Base-by-base conservation (phyloP, 1,139 yeast genomes). In the Kazachstania sp. region DNA sequence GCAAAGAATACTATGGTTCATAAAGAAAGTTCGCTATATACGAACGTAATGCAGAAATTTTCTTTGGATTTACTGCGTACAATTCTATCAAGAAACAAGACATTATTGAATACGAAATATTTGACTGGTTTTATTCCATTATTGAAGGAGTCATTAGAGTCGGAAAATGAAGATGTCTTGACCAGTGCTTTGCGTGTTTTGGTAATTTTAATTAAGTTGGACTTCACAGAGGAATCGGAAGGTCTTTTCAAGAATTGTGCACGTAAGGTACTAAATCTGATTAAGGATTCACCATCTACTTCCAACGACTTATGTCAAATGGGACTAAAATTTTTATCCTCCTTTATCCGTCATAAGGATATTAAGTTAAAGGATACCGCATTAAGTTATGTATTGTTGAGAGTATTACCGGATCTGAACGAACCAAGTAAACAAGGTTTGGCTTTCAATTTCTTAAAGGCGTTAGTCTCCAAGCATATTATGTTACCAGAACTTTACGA, bases 401-500 rank as follows among this genome's bases (percentile, higher is more conserved):
- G 87, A 53, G 71, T 92, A 48, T 80, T 78, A 60, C 95, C 97
- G 1, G 98, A 92, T 66, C 69, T 94, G 49, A 94, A 86, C 59
- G 97, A 92, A 58, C 95, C 96, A 3, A 83, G 79, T 56, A 78
- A 83, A 51, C 97, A 92, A 65, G 92, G 95, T 38, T 72, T 86
- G 45, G 95, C 97, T 0, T 87, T 90, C 64, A 80, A 82, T 46
- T 88, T 92, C 57, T 67, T 92, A 58, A 84, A 82, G 55, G 78
- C 96, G 0, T 74, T 90, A 29, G 74, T 90, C 39, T 67, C 84
- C 9, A 81, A 83, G 53, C 90, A 82, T 57, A 71, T 86, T 16
- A 72, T 84, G 75, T 71, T 90, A 36, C 92, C 97, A 0, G 97
- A 92, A 62, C 77, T 94, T 2, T 92, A 94, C 60, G 97, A 90